Base-by-base conservation (phyloP, 2,329 filamentous ascomycete species). In the Acrodontium crateriforme region DNA sequence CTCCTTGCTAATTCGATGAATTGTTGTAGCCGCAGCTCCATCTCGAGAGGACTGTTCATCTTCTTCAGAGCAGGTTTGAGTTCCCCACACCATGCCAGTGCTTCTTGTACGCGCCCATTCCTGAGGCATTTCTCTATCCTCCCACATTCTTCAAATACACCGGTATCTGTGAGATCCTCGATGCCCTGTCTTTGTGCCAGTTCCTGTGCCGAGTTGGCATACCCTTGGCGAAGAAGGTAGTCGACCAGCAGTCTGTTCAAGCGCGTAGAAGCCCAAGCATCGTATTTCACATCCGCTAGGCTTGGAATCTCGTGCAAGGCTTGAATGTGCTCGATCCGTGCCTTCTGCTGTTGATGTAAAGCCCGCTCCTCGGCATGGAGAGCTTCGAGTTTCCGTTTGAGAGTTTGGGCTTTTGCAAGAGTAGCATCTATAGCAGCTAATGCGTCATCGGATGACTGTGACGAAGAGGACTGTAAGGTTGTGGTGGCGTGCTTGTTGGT, bases 51-150 rank as follows among this genome's bases (percentile, higher is more conserved):
- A 46, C 77, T 83, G 53, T 81, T 77, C 56, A 81, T 78, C 63
- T 89, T 92, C 49, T 84, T 80, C 34, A 98, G 59, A 37, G 85
- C 79, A 46, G 87, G 85, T 55, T 91, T 89, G 55, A 94, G 93
- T 46, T 95, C 87, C 10, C 67, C 71, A 52, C 89, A 94, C 89
- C 89, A 98, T 9, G 73, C 70, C 30, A 98, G 56, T 13, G 84
- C 85, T 44, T 91, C 80, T 18, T 67, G 65, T 4, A 87, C 78
- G 41, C 74, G 80, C 17, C 76, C 74, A 10, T 49, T 46, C 20
- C 66, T 65, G 35, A 98, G 58, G 36, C 76, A 79, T 43, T 75
- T 67, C 34, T 82, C 74, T 40, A 95, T 83, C 33, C 67, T 69
- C 36, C 77, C 77, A 60, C 85, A 87, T 42, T 78, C 70, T 29